A percentile compares a stretch with the other conserved stretches of the same genome.
Conservation (phyloP, 1,139 yeast species). For the Zygoascus sp. region DNA sequence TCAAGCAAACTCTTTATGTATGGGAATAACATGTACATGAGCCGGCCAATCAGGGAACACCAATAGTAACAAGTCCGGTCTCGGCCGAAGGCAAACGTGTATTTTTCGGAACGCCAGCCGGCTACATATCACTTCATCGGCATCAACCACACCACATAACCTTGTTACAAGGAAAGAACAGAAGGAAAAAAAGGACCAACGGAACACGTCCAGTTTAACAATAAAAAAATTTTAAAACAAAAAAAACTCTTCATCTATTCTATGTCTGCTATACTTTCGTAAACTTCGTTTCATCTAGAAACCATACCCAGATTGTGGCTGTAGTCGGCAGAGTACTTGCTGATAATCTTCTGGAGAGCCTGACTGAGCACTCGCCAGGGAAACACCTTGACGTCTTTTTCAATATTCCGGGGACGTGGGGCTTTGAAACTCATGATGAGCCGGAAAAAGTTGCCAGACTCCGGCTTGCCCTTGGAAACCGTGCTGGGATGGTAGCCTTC, state of each 20-base stretch:
- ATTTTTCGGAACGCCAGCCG: constrained; percentile 1
- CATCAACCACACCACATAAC: not conserved
- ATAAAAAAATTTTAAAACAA: no score
- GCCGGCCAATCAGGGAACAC: constrained; percentile 6
- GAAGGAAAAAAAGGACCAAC: not conserved
- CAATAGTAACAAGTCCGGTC: constrained; percentile 2
- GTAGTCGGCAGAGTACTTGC: constrained; percentile 48
- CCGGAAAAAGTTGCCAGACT: constrained; percentile 48
- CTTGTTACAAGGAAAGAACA: not conserved
- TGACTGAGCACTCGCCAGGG: constrained; percentile 52
- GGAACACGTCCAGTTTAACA: no score
- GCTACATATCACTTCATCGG: not conserved
- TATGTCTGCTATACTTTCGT: not conserved
- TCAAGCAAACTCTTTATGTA: constrained; percentile 6
- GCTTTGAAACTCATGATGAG: constrained; percentile 59
- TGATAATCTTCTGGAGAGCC: constrained; percentile 58
- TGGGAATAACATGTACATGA: not conserved
- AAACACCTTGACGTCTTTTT: constrained; percentile 67
- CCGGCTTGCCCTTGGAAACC: constrained; percentile 48
- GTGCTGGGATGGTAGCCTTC: constrained; percentile 64
- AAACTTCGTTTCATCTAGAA: not conserved
- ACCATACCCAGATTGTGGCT: not conserved
- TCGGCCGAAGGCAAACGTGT: constrained; percentile 4
- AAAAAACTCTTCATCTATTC: no score
- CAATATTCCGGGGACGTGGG: constrained; percentile 69